Percentiles rank a stretch among this genome's conserved stretches.
Conservation (phyloP, 768 basidiomycete genomes). For the Porphyrellus cyaneotinctus region DNA sequence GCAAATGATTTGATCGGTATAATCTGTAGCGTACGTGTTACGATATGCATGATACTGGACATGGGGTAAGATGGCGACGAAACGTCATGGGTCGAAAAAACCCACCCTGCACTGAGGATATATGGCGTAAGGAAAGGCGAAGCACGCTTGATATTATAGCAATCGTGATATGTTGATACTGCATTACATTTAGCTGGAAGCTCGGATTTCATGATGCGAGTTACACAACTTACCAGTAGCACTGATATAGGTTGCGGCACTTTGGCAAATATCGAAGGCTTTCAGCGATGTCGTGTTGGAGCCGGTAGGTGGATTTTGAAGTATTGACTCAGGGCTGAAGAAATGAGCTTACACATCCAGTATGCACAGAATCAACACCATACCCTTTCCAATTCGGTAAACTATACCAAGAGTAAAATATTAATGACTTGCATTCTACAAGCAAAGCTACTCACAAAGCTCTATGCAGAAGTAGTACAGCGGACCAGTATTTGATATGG, state of each 20-base stretch:
- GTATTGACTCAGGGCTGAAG: constrained; percentile 40
- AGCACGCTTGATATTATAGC: constrained; percentile 53
- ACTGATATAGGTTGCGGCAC: constrained; percentile 68
- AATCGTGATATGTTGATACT: constrained; percentile 57
- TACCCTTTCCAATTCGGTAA: constrained; percentile 74
- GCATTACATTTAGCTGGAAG: constrained; percentile 5
- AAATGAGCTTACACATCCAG: neutral
- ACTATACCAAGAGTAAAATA: constrained; percentile 33
- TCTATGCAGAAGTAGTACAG: constrained; percentile 69
- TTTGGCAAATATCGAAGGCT: constrained; percentile 71
- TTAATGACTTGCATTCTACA: constrained; percentile 6
- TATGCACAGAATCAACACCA: neutral
- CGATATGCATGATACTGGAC: constrained; percentile 72
- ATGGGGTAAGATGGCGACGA: neutral
- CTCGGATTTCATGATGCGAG: neutral
- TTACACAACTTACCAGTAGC: constrained; percentile 47
- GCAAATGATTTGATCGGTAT: neutral
- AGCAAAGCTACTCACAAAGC: constrained; percentile 59
- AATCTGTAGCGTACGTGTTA: constrained; percentile 50
- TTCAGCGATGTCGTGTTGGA: constrained; percentile 49
- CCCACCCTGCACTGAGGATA: constrained; percentile 69
- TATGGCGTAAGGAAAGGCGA: constrained; percentile 69
- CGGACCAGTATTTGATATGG: constrained; percentile 73
- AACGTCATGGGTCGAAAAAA: constrained; percentile 5
- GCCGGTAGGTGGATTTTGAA: constrained; percentile 38